Conservation (phyloP, 768 basidiomycete species). For the Lyophyllum atratum region DNA sequence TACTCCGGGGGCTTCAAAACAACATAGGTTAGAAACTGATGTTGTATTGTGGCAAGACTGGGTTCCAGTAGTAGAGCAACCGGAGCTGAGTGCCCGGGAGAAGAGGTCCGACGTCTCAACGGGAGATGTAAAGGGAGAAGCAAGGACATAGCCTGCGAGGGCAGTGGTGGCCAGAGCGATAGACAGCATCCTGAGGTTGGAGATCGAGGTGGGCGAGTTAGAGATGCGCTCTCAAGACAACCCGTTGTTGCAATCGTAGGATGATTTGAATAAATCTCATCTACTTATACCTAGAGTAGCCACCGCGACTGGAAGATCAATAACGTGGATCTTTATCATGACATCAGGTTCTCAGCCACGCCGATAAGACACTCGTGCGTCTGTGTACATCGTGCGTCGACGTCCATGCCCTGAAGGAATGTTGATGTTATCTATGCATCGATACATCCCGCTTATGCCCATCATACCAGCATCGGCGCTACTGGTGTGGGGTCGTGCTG, state of each 20-base stretch:
- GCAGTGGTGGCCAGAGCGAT: background rate
- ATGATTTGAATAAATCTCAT: background rate
- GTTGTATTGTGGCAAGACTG: constrained; percentile 59
- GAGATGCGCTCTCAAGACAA: background rate
- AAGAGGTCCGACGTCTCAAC: constrained; percentile 18
- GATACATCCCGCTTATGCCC: background rate
- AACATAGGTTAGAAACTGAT: constrained; percentile 51
- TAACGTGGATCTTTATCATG: too few relatives aligned
- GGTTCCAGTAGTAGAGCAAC: constrained; percentile 52
- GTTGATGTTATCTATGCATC: background rate
- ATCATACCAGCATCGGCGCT: background rate
- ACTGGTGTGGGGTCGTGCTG: background rate
- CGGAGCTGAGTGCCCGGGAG: constrained; percentile 33
- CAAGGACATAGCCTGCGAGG: constrained; percentile 1
- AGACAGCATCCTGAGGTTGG: background rate
- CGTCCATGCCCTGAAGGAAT: background rate
- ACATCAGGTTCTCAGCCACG: background rate
- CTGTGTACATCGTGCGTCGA: background rate
- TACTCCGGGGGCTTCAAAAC: constrained; percentile 68
- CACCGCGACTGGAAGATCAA: too few relatives aligned
- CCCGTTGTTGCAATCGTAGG: background rate
- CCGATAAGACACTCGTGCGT: constrained; percentile 8
- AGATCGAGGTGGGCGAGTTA: background rate
- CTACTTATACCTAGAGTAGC: constrained; percentile 1
- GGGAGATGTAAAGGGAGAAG: constrained; percentile 3